Base-by-base conservation (phyloP, 2,329 filamentous ascomycete genomes). In the Monilinia laxa region DNA sequence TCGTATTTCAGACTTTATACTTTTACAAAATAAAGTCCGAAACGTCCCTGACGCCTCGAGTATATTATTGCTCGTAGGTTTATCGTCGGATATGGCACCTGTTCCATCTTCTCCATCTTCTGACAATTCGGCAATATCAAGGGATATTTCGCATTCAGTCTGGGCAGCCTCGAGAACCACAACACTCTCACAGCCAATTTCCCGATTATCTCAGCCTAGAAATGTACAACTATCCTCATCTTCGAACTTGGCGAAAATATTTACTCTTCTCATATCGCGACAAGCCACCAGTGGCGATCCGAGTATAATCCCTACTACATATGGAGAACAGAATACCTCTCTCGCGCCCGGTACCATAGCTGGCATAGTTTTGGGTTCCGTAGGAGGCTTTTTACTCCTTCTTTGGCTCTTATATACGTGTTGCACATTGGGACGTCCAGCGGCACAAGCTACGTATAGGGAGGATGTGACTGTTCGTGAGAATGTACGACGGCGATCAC, bases 291-390 rank as follows among this genome's bases (percentile, higher is more conserved):
- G 18, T 25, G 52, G 35, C 7, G 47, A 54, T 20, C 57, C 66
- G 12, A 45, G 28, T 67, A 81, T 85, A 68, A 87, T 90, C 71
- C 86, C 87, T 1, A 82, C 84, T 35, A 85, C 85, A 71, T 90
- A 90, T 77, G 80, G 82, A 56, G 79, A 80, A 63, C 78, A 85
- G 45, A 77, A 83, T 74, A 73, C 78, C 35, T 82, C 85, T 7
- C 85, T 85, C 0, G 57, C 80, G 0, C 82, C 86, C 0, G 86
- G 84, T 64, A 82, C 82, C 51, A 82, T 89, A 1, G 85, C 81
- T 12, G 87, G 87, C 65, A 88, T 89, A 67, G 83, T 84, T 7
- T 78, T 86, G 35, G 84, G 84, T 69, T 81, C 79, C 66, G 81
- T 86, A 28, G 79, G 77, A 9, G 84, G 81, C 57, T 84, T 85